Percentiles rank a stretch among this genome's conserved stretches.
These are phyloP conservation scores for Elaeis oleifera DNA, from an alignment of 202 grass and related monocot species.

Conservation along the genomic window DNA sequence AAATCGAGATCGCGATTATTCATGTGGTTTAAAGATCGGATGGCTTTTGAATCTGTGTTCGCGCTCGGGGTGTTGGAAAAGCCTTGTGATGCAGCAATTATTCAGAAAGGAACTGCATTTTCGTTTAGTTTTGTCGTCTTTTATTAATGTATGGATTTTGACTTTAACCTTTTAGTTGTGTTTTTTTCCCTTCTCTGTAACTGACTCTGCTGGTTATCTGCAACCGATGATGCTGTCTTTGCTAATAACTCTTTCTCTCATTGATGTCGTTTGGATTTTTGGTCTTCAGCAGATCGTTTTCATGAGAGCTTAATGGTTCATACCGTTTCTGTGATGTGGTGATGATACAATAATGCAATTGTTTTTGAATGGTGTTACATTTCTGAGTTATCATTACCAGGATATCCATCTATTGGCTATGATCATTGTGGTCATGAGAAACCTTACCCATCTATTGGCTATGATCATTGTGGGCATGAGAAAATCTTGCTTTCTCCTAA, in stretches of 20 bases:
- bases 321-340: no score
- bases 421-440: no score
- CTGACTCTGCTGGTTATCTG: constrained; percentile 37
- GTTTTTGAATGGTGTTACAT: no score
- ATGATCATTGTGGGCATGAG: no score
- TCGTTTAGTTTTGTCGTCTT: constrained; percentile 37
- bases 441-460: no score
- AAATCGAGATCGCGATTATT: constrained; percentile 67
- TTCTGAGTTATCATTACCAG: no score
- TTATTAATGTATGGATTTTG: constrained; percentile 37
- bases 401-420: no score
- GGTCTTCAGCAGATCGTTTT: constrained; percentile 26
- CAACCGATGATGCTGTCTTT: constrained; percentile 37
- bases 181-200: constrained; percentile 30
- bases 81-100: constrained; percentile 47
- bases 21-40: constrained; percentile 73
- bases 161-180: constrained; percentile 14
- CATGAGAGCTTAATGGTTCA: background rate
- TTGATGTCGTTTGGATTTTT: constrained; percentile 17
- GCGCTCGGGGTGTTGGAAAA: constrained; percentile 59
- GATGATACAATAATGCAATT: no score
- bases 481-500: no score
- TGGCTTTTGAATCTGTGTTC: constrained; percentile 82
- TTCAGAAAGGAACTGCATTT: constrained; percentile 55
- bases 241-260: constrained; percentile 11